Base-by-base conservation (phyloP, 441 rosid species). In the Sinapis alba region DNA sequence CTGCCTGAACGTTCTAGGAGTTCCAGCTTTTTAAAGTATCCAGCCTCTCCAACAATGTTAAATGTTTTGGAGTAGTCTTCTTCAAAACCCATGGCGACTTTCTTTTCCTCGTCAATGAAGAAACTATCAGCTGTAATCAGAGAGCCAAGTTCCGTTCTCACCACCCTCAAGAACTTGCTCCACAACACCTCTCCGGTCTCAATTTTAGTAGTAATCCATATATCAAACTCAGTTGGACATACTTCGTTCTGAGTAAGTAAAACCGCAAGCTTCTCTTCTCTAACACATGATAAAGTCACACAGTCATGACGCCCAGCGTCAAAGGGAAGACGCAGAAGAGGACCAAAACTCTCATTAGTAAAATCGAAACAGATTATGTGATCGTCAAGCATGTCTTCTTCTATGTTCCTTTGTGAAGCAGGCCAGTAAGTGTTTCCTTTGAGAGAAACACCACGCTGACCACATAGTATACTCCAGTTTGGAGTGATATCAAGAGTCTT, bases 201-300 rank as follows among this genome's bases (percentile, higher is more conserved):
- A 58, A 26, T 58, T 20, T 26, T 26, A 26, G 62, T 58, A 3
- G 6, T 7, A 58, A 58, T 7, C 62, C 62, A 58, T 58, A 58
- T 7, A 11, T 58, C 36, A 13, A 58, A n/a, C 62, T 58, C 62
- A 2, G 0, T 0, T 24, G 36, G 34, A 58, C 20, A 11, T 13
- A 0, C 20, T 26, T 58, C 36, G 19, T 26, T 0, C 19, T 26
- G 20, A 2, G 36, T n/a, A 58, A 57, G 6, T 26, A 57, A 13
- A 57, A 57, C 62, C 10, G 62, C 62, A 24, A 57, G 62, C 62
- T 57, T 57, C 2, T 57, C 62, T 13, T 57, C 62, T 57, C 10
- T 6, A 24, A 57, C 32, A 24, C 62, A 57, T 57, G 62, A 24
- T 26, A 57, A 24, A 24, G 19, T 57, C 18, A 58, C 62, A 26